These are phyloP conservation scores for Diophrys sp. DNA, from an alignment of 73 alveolate genomes.

Conservation along the genomic window DNA sequence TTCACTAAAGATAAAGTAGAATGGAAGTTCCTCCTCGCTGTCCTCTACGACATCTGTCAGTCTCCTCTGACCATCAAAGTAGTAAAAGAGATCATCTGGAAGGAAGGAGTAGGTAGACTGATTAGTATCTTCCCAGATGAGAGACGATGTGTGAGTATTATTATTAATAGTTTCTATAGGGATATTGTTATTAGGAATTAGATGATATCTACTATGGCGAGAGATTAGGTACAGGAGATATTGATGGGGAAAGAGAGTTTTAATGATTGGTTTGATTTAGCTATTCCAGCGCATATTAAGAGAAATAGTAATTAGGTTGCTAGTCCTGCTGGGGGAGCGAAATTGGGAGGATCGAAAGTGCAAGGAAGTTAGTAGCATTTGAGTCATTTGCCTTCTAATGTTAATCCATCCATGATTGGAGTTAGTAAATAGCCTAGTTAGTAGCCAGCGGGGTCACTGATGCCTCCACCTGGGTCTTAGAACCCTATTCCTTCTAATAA, in stretches of 20 bases:
- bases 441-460: no score
- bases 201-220: slow-evolving; percentile 29
- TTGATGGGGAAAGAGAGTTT: slow-evolving; percentile 23
- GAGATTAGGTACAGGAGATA: slow-evolving; percentile 34
- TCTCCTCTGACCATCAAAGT: slow-evolving; percentile 33
- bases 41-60: slow-evolving; percentile 35
- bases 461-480: no score
- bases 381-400: slow-evolving; percentile 1
- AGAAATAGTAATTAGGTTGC: no score
- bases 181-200: slow-evolving; percentile 53
- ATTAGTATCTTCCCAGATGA: slow-evolving; percentile 31
- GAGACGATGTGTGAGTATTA: slow-evolving; percentile 22
- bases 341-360: neutral
- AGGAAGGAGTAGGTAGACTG: slow-evolving; percentile 44
- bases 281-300: slow-evolving; percentile 41
- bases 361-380: slow-evolving; percentile 1
- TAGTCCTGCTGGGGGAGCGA: neutral
- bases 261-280: slow-evolving; percentile 30
- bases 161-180: slow-evolving; percentile 18
- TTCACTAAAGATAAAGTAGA: slow-evolving; percentile 36
- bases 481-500: no score
- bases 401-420: neutral
- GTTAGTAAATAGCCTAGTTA: no score
- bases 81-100: slow-evolving; percentile 50
- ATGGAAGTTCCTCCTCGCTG: slow-evolving; percentile 38